Evolutionary conservation across 805 yeast species (phyloP), one percentile per base, ranked within the genome.

Genomic region (Lipomyces yamadae): DNA sequence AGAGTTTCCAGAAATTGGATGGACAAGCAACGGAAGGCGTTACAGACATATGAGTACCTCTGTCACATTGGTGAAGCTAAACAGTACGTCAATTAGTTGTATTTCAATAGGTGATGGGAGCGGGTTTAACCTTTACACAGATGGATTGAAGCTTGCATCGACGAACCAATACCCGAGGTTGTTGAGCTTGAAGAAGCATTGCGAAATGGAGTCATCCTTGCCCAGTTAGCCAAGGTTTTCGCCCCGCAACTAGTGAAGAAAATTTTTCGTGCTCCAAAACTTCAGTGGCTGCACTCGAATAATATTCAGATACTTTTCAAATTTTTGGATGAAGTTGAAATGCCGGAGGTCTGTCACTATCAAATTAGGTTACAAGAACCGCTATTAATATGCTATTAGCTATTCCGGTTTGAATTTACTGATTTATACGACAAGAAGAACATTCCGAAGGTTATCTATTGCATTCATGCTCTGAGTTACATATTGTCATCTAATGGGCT

Each of bases 401-500:
- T 73, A 63, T 95, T 93, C 76, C 84, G 90, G 59, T 95, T 95
- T 76, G 99, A 94, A 76, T 84, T 93, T 66, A 92, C 97, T 2
- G 99, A 95, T 77, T 81, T 95, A 48, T 95, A 92, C 78, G 98
- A 95, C 75, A 88, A 89, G 74, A 93, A 92, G 74, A 90, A 94
- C 75, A 85, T 93, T 29, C 98, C 98, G 15, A 93, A 91, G 75
- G 98, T 95, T 33, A 89, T 95, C 75, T 92, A 92, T 78, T 93
- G 98, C 72, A 78, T 95, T 48, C 97, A 94, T 79, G 97, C 97
- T 1, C 79, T 94, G 70, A 87, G 92, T 60, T 91, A 85, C 72
- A 85, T 91, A 75, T 81, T 95, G 63, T 83, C 88, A 29, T 81
- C 80, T 61, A 81, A 85, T 34, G 83, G 84, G 33, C 78, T 79